Base-by-base conservation (phyloP, 2,329 filamentous ascomycete genomes). In the Colletotrichum salicis region DNA sequence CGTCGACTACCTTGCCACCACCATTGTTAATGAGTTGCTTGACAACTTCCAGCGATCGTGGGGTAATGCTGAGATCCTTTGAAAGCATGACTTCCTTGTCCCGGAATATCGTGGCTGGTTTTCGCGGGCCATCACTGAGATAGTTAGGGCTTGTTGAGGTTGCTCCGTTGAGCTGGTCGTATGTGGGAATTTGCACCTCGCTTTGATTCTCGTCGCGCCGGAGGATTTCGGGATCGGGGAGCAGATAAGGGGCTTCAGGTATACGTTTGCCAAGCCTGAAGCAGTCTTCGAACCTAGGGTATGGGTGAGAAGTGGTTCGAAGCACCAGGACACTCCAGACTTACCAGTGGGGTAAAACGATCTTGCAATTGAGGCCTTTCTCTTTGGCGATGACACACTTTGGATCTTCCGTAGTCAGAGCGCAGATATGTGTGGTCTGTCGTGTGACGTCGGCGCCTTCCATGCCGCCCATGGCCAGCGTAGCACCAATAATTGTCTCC, bases 291-390 rank as follows among this genome's bases (percentile, higher is more conserved):
- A 99, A 98, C 95, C 93, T 95, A 33, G 37, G 29, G 27, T 12
- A 41, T 19, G 74, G n/a, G 68, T 58, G 11, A 82, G 77, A 61
- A 72, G 55, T 55, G 27, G 33, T 3, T n/a, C 27, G 29, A 22
- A 56, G 19, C 22, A 35, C 41, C 11, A 6, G 27, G n/a, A 27
- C 13, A 10, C 13, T 41, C 2, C 29, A 22, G 54, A 55, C 65
- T 19, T 48, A 95, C 94, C 96, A 98, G 79, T 98, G 96, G 48
- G 96, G 96, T 64, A 99, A 86, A 22, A 99, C 94, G 71, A 98
- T 92, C 81, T 94, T 95, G 81, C 90, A 90, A 66, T 90, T 90
- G 65, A 94, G 85, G 2, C 88, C 88, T 80, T 92, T 97, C 10
- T 87, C 84, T 55, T 85, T 75, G 1, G 92, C 92, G 65, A 89